Base-by-base conservation (phyloP, 805 yeast species). In the Zygoascus bituminiphila region DNA sequence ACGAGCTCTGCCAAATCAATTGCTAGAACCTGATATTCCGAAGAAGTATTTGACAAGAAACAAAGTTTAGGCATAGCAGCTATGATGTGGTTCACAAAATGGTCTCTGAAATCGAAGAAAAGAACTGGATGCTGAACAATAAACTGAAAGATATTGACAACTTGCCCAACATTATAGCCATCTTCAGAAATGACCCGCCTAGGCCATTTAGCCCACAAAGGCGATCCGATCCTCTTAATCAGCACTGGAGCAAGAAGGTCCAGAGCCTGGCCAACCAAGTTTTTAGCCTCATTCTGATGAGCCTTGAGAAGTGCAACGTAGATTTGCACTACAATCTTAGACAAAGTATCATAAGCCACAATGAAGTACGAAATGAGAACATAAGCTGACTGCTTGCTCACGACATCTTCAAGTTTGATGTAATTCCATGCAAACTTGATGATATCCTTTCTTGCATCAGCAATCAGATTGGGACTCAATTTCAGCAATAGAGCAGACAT, bases 371-470 rank as follows among this genome's bases (percentile, higher is more conserved):
- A 77, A 1, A 94, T 88, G 0, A 89, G 79, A 26, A 88, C 86
- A 62, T 91, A 89, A 0, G 98, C 97, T 2, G 93, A 86, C 57
- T 89, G 95, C 61, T 93, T 93, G 22, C 95, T 79, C 45, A 88
- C 77, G 45, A 81, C 76, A 61, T 93, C 99, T 53, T 89, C 97
- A 26, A 89, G 69, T 56, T 87, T 87, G 60, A 93, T 82, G 58
- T 82, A 85, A 56, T 86, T 85, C 99, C 99, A 93, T 57, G 88
- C 84, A 67, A 88, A 93, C 63, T 87, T 88, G 63, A 93, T 87
- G 39, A 93, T 79, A 57, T 88, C 95, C 60, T 88, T 91, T 39
- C 85, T 73, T 55, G 77, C 73, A 14, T 78, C 83, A 6, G 75
- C 68, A 22, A 87, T 73, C 9, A 72, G 65, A 0, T 68, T 63